phyloP scores from a whole-genome alignment of 371 early-diverging fungal genomes.

The Rhizomucor miehei region DNA sequence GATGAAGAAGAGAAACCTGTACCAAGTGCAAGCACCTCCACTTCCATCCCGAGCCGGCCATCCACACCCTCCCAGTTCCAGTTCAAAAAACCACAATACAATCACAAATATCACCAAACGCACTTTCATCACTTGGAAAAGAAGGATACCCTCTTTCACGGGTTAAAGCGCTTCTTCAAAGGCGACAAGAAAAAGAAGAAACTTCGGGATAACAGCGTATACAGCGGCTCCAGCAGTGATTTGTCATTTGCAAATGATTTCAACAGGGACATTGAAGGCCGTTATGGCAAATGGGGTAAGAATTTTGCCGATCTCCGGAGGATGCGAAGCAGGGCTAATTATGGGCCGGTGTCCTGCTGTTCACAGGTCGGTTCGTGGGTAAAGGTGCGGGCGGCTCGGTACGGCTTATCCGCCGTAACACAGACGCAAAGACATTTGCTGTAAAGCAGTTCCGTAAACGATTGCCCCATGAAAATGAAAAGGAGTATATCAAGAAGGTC shows the following conservation, averaged over 20 bases:
- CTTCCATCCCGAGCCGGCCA: slow-evolving; percentile 14
- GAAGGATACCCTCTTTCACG: slow-evolving; percentile 51
- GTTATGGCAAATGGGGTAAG: slow-evolving; percentile 49
- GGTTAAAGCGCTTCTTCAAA: slow-evolving; percentile 51
- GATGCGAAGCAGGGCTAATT: not conserved
- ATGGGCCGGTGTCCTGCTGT: not conserved
- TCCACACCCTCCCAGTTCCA: slow-evolving; percentile 45
- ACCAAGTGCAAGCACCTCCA: slow-evolving; percentile 2
- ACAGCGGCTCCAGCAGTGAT: slow-evolving; percentile 15
- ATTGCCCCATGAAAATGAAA: slow-evolving; percentile 58
- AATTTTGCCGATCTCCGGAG: not conserved
- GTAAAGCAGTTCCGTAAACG: slow-evolving; percentile 79
- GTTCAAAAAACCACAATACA: slow-evolving; percentile 47
- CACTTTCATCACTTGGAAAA: slow-evolving; percentile 43
- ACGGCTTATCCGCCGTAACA: slow-evolving; percentile 55
- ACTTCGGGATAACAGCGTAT: not conserved
- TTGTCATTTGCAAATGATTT: slow-evolving; percentile 39
- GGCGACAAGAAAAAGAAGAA: slow-evolving; percentile 24
- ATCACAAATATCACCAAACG: slow-evolving; percentile 39
- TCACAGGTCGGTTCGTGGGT: slow-evolving; percentile 52
- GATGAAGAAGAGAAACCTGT: slow-evolving; percentile 7
- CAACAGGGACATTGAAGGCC: slow-evolving; percentile 27
- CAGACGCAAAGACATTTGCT: slow-evolving; percentile 60
- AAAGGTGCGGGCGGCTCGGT: slow-evolving; percentile 76
- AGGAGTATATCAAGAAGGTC: slow-evolving; percentile 75